These are phyloP conservation scores for Apiospora phragmitis DNA, from an alignment of 2,329 filamentous ascomycete genomes.

Conservation along the genomic window DNA sequence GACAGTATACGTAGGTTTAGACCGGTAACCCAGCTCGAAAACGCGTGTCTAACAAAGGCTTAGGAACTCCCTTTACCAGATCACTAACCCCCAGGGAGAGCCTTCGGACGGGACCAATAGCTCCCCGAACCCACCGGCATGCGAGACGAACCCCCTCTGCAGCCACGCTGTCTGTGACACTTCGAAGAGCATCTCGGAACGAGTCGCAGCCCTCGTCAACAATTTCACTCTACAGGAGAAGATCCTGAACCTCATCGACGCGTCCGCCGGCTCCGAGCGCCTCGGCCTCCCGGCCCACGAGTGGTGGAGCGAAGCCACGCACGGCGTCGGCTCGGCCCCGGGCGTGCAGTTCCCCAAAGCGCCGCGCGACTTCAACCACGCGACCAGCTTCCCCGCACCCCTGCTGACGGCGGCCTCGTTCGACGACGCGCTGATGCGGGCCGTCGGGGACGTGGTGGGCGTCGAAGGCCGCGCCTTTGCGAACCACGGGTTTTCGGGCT, in stretches of 20 bases:
- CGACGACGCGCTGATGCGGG: slow-evolving; percentile 31
- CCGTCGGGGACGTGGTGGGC: slow-evolving; percentile 28
- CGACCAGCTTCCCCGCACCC: slow-evolving; percentile 34
- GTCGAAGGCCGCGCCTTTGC: slow-evolving; percentile 34
- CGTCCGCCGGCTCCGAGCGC: slow-evolving; percentile 46
- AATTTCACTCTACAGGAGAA: slow-evolving; percentile 3
- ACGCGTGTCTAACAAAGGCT: neutral
- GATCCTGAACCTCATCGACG: slow-evolving; percentile 11
- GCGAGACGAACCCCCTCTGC: slow-evolving; percentile 9
- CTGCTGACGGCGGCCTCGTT: slow-evolving; percentile 34
- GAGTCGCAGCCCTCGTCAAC: neutral
- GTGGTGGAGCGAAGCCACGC: slow-evolving; percentile 64
- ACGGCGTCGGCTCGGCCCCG: slow-evolving; percentile 57
- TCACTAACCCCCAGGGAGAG: slow-evolving; percentile 4
- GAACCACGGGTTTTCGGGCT: slow-evolving; percentile 30
- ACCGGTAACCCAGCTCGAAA: neutral
- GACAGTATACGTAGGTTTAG: neutral
- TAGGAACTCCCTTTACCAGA: slow-evolving; percentile 3
- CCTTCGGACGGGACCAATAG: neutral
- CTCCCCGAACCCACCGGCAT: neutral
- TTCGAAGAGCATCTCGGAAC: slow-evolving; percentile 3
- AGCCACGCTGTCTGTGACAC: slow-evolving; percentile 7
- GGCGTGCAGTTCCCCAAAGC: slow-evolving; percentile 35
- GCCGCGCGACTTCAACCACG: slow-evolving; percentile 27
- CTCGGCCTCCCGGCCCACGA: slow-evolving; percentile 59